These are phyloP conservation scores for Salvia splendens DNA, from an alignment of 257 asterid species.

Conservation along the genomic window DNA sequence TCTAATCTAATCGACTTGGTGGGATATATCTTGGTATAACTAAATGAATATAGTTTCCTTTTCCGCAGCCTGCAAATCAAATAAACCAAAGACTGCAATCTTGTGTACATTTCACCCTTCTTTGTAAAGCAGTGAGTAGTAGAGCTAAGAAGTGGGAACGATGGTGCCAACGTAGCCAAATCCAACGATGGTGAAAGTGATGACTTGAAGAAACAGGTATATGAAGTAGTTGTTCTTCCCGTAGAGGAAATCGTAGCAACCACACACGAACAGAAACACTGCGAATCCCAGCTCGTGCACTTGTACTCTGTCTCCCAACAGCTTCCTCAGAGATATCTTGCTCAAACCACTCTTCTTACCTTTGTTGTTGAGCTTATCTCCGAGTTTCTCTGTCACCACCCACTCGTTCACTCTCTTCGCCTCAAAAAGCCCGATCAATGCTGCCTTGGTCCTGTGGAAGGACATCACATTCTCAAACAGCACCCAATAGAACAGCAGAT, in stretches of 20 bases:
- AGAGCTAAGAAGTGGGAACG: constrained; percentile 50
- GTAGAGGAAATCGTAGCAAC: constrained; percentile 78
- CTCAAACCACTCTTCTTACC: constrained; percentile 42
- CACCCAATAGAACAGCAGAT: constrained; percentile 86
- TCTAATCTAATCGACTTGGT: no score
- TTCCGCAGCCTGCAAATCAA: no score
- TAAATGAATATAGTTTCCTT: no score
- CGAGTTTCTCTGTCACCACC: constrained; percentile 96
- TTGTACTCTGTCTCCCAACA: constrained; percentile 69
- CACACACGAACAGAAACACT: constrained; percentile 74
- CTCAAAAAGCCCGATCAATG: constrained; percentile 82
- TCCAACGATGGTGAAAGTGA: constrained; percentile 85
- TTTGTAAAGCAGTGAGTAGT: no score
- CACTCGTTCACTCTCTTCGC: constrained; percentile 91
- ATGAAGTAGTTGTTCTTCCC: constrained; percentile 80
- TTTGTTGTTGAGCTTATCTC: constrained; percentile 76
- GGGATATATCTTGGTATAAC: no score
- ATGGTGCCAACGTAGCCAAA: constrained; percentile 88
- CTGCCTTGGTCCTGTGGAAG: constrained; percentile 91
- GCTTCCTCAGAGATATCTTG: constrained; percentile 45
- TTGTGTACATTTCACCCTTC: no score
- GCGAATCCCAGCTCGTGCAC: constrained; percentile 79
- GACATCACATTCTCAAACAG: constrained; percentile 97
- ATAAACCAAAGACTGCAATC: no score
- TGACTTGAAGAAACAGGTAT: constrained; percentile 78